Conservation (phyloP, 2,329 filamentous ascomycete species). For the Alternaria sp. region DNA sequence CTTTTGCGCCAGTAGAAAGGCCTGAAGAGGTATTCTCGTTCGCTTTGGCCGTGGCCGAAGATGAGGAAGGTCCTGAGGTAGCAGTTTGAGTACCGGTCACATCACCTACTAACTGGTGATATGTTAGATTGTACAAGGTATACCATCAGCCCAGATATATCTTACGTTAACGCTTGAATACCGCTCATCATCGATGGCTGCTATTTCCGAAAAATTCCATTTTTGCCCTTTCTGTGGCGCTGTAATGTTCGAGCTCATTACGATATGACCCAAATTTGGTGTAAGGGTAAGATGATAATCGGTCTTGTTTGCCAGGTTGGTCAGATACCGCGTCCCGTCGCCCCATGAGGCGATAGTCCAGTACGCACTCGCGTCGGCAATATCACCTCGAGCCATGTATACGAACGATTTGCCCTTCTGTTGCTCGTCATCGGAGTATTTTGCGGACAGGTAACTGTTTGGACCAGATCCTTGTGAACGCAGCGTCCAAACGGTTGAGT, state of each 20-base stretch:
- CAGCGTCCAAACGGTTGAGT: slow-evolving; percentile 26
- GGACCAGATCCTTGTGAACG: slow-evolving; percentile 24
- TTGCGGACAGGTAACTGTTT: slow-evolving; percentile 24
- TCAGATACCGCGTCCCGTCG: slow-evolving; percentile 32
- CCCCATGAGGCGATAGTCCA: slow-evolving; percentile 34
- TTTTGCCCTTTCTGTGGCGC: not conserved
- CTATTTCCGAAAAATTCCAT: not conserved
- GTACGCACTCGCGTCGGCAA: slow-evolving; percentile 30
- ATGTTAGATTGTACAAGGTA: slow-evolving; percentile 4
- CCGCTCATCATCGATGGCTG: slow-evolving; percentile 9
- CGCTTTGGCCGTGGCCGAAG: not conserved
- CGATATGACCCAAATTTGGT: not conserved
- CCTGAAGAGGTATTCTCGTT: slow-evolving; percentile 13
- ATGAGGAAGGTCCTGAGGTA: not conserved
- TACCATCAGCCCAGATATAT: not conserved
- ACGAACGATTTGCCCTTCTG: slow-evolving; percentile 13
- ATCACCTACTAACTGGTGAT: slow-evolving; percentile 11
- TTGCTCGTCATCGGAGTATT: slow-evolving; percentile 19
- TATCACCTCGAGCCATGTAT: slow-evolving; percentile 29
- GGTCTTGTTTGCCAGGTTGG: slow-evolving; percentile 30
- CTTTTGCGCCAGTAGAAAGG: slow-evolving; percentile 33
- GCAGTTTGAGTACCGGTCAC: slow-evolving; percentile 5
- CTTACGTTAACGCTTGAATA: slow-evolving; percentile 28
- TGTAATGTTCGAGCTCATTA: slow-evolving; percentile 28
- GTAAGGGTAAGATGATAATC: slow-evolving; percentile 24